Evolutionary conservation across 805 yeast species (phyloP), one percentile per base, ranked within the genome.

Genomic region (Zygosaccharomyces bisporus): DNA sequence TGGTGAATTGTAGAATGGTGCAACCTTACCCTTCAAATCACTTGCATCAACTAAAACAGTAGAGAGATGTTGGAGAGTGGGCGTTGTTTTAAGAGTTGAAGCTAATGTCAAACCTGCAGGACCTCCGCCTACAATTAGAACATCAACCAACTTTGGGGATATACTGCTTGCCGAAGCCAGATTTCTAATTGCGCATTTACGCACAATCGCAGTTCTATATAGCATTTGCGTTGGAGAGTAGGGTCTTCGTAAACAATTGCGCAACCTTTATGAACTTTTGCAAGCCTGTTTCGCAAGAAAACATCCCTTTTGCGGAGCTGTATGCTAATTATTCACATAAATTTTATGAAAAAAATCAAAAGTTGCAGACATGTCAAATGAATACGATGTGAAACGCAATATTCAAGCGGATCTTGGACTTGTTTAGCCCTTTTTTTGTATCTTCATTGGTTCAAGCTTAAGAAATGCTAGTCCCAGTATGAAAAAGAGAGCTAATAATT

Each of bases 61-160:
- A 36, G 73, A 72, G 34, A 88, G 73, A 39, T 77, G 70, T 21
- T 67, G 69, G 3, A 95, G 76, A 16, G 72, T 61, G 2, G 83
- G 79, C 1, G 89, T 82, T 52, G 74, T 73, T 60, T 86, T 84
- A 45, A 91, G 66, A 0, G 95, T 95, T 0, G 95, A 76, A 4
- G 93, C 81, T 29, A 93, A 68, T 1, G 96, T 83, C 45, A 93
- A 68, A 0, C 99, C 99, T 1, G 98, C 98, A 1, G 98, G 96
- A 0, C 99, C 99, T 6, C 95, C 98, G 29, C 99, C 99, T 29
- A 93, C 85, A 43, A 93, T 85, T 6, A 87, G 81, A 16, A 93
- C 77, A 64, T 91, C 97, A 21, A 75, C 68, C 21, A 58, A 43
- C 44, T 66, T 64, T 5, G 60, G 58, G 5, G 44, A 21, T 9